Base-by-base conservation (phyloP, 2,329 filamentous ascomycete species). In the Fusarium sp. region DNA sequence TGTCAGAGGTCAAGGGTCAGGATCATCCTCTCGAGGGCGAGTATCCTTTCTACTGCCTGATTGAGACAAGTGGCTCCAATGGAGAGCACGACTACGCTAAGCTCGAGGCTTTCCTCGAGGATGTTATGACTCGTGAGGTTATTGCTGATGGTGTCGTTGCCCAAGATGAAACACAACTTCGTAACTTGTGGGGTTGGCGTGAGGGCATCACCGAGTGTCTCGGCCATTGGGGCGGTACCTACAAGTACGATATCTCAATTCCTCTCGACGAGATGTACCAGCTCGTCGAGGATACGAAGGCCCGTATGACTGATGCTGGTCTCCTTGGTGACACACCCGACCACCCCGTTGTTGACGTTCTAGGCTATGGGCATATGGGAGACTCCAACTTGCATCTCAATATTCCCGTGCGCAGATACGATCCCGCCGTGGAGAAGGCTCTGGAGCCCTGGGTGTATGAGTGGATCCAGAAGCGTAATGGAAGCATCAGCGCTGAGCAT, bases 191-290 rank as follows among this genome's bases (percentile, higher is more conserved):
- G 96, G 86, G 88, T 62, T 98, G 94, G 89, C 90, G 96, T 69
- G 96, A 99, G 84, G 93, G 94, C 72, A 93, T 99, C 73, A 91
- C 94, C 1, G 96, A 99, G 82, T 90, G 91, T 46, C 84, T 97
- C 26, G 93, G 93, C 67, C 94, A 98, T 79, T 93, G 92, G 81
- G 97, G 96, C 62, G 96, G 94, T 45, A 94, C 96, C 11, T 99
- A 99, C 87, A 99, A 99, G 83, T 99, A 99, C 79, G 96, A 99
- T 77, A 86, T 99, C 31, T 98, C 96, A 9, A 97, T 99, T 71
- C 96, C 96, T 3, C 86, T 99, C 28, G 81, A 88, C 14, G 91
- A 97, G 72, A 89, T 99, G 75, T 99, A 99, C 82, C 84, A 88
- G 73, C 85, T 99, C 30, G 96, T 99, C 30, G 92, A 96, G 70